A percentile compares a stretch with the other conserved stretches of the same genome.
Evolutionary conservation across 208 protist genomes (phyloP).

Genomic region (Trypanosomatidae sp.): DNA sequence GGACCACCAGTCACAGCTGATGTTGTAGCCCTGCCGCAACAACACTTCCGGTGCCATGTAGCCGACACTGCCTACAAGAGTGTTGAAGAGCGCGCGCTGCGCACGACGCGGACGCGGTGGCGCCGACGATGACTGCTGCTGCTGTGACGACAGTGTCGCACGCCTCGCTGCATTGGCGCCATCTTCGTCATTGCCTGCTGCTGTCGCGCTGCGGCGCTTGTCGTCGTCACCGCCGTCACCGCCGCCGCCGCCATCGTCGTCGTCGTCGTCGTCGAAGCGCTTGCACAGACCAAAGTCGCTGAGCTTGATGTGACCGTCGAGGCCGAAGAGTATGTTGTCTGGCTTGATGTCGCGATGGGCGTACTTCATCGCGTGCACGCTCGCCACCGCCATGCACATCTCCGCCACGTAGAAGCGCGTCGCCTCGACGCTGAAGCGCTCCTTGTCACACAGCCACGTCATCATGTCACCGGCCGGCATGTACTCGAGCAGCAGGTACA

Average conservation of each 20-base stretch:
- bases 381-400: slow-evolving; percentile 79
- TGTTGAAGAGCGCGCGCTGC: slow-evolving; percentile 70
- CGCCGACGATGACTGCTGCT: background rate
- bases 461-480: slow-evolving; percentile 91
- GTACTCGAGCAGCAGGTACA: slow-evolving; percentile 94
- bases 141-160: background rate
- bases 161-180: too few relatives aligned
- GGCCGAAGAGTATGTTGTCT: slow-evolving; percentile 96
- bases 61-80: slow-evolving; percentile 93
- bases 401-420: slow-evolving; percentile 90
- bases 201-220: background rate
- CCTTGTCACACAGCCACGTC: slow-evolving; percentile 81
- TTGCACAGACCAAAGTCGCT: slow-evolving; percentile 96
- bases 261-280: slow-evolving; percentile 58
- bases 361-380: slow-evolving; percentile 86
- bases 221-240: slow-evolving; percentile 3
- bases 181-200: background rate
- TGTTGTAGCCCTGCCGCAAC: slow-evolving; percentile 86
- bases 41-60: slow-evolving; percentile 97
- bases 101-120: slow-evolving; percentile 3
- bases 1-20: slow-evolving; percentile 97
- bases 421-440: slow-evolving; percentile 72
- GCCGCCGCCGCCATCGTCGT: slow-evolving; percentile 4
- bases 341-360: slow-evolving; percentile 96
- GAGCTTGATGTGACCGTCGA: slow-evolving; percentile 95